phyloP scores from a whole-genome alignment of 352 stramenopile species.

The Phytophthora parvispora region DNA sequence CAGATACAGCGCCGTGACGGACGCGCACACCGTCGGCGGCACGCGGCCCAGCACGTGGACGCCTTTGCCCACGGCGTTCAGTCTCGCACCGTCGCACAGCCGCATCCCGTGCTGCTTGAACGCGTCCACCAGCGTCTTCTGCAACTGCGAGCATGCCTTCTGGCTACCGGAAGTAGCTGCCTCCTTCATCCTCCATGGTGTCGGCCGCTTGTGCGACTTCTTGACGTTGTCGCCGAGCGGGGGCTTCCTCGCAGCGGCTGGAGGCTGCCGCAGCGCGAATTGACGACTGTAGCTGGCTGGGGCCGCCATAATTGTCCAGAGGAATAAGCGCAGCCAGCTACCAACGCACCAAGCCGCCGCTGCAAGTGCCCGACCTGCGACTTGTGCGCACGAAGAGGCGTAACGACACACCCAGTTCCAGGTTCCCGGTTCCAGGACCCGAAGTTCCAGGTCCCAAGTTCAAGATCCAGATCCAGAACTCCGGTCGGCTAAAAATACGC shows the following conservation, averaged over 20 bases:
- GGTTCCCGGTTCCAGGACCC: too few species aligned
- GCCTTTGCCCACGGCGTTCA: slow-evolving; percentile 77
- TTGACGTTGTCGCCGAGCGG: slow-evolving; percentile 16
- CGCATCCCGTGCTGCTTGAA: slow-evolving; percentile 79
- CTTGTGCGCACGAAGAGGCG: slow-evolving; percentile 28
- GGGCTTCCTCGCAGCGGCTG: slow-evolving; percentile 2
- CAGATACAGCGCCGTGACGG: slow-evolving; percentile 76
- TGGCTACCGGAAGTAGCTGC: neutral
- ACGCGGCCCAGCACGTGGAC: slow-evolving; percentile 61
- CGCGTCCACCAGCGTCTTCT: slow-evolving; percentile 68
- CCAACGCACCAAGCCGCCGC: neutral
- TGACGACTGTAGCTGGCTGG: slow-evolving; percentile 31
- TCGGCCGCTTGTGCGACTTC: slow-evolving; percentile 9
- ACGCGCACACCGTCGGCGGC: slow-evolving; percentile 49
- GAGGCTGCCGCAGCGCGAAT: slow-evolving; percentile 31
- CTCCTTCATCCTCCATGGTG: slow-evolving; percentile 22
- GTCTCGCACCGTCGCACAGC: slow-evolving; percentile 76
- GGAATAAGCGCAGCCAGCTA: neutral
- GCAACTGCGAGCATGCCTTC: slow-evolving; percentile 4
- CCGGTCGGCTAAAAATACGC: slow-evolving; percentile 27
- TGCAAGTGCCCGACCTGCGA: slow-evolving; percentile 1
- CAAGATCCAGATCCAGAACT: too few species aligned
- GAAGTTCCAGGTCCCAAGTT: too few species aligned
- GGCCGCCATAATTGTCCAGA: neutral
- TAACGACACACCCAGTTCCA: too few species aligned